Percentiles rank a stretch among this genome's conserved stretches.
phyloP scores from a whole-genome alignment of 2,329 filamentous ascomycete genomes.

The Mycosphaerella arachidis region DNA sequence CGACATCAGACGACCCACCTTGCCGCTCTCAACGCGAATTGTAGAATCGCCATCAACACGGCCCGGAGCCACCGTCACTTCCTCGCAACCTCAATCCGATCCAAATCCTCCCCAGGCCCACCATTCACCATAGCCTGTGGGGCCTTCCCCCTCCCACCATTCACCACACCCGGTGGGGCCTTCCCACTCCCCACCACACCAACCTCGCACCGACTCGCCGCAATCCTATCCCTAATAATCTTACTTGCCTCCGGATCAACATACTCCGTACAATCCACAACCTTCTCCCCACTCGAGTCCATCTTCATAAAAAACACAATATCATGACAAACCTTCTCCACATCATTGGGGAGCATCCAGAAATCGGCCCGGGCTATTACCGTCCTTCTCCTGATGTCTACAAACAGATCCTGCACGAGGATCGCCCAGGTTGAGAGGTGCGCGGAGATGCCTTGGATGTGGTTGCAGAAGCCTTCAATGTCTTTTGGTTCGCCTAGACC shows the following conservation, averaged over 20 bases:
- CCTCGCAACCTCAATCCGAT: not conserved
- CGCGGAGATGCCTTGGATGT: slow-evolving; percentile 13
- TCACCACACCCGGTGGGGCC: not conserved
- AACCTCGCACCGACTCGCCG: slow-evolving; percentile 10
- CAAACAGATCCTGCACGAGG: slow-evolving; percentile 9
- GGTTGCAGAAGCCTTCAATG: slow-evolving; percentile 14
- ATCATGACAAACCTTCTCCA: slow-evolving; percentile 16
- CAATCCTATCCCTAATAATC: slow-evolving; percentile 14
- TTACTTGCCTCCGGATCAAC: slow-evolving; percentile 18
- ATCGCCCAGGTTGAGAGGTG: slow-evolving; percentile 17
- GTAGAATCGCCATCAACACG: too few relatives aligned
- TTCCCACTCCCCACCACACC: not conserved
- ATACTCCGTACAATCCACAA: slow-evolving; percentile 17
- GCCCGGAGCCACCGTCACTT: too few relatives aligned
- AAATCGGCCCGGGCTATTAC: slow-evolving; percentile 15
- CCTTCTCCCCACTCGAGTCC: slow-evolving; percentile 12
- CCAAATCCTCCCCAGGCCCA: not conserved
- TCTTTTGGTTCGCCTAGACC: slow-evolving; percentile 13
- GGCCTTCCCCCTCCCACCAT: slow-evolving; percentile 4
- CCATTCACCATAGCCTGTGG: too few relatives aligned
- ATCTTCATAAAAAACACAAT: slow-evolving; percentile 17
- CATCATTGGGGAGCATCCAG: slow-evolving; percentile 16
- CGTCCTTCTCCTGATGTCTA: slow-evolving; percentile 13
- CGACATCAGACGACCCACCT: too few relatives aligned
- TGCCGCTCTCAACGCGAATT: too few relatives aligned